Conservation (phyloP, 2,329 filamentous ascomycete genomes). For the Fusarium gaditjirri region DNA sequence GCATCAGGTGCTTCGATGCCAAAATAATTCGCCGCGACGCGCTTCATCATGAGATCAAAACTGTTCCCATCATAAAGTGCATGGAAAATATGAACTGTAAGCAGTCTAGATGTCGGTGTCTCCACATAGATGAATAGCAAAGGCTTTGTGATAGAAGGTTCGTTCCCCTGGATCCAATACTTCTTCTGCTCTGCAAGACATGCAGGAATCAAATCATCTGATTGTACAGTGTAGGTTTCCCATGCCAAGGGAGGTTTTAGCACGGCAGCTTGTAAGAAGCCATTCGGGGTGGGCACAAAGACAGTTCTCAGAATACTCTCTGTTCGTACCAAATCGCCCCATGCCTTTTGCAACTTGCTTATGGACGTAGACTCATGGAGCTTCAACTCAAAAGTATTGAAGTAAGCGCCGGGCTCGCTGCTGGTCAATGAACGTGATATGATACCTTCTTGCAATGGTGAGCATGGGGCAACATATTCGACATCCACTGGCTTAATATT, state of each 20-base stretch:
- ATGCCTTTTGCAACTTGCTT: constrained; percentile 64
- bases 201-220: constrained; percentile 46
- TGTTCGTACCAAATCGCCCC: constrained; percentile 61
- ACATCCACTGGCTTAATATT: constrained; percentile 63
- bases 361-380: constrained; percentile 60
- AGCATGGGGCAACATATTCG: constrained; percentile 83
- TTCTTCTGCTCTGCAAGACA: constrained; percentile 51
- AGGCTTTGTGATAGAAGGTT: constrained; percentile 29
- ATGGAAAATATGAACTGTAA: constrained; percentile 82
- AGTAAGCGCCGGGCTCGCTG: constrained; percentile 71
- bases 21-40: constrained; percentile 54
- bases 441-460: constrained; percentile 87
- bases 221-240: constrained; percentile 49
- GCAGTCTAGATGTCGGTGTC: constrained; percentile 54
- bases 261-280: constrained; percentile 78
- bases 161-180: constrained; percentile 66
- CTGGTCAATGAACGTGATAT: constrained; percentile 73
- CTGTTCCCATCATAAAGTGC: constrained; percentile 88
- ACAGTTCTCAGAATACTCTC: constrained; percentile 76
- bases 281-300: constrained; percentile 79
- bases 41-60: constrained; percentile 72
- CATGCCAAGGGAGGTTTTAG: constrained; percentile 57
- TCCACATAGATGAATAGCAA: constrained; percentile 52
- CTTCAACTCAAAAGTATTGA: constrained; percentile 76
- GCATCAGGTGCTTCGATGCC: constrained; percentile 44